Evolutionary conservation across 192 early-diverging fungal species (phyloP).

Genomic region (Entomortierella chlamydospora): DNA sequence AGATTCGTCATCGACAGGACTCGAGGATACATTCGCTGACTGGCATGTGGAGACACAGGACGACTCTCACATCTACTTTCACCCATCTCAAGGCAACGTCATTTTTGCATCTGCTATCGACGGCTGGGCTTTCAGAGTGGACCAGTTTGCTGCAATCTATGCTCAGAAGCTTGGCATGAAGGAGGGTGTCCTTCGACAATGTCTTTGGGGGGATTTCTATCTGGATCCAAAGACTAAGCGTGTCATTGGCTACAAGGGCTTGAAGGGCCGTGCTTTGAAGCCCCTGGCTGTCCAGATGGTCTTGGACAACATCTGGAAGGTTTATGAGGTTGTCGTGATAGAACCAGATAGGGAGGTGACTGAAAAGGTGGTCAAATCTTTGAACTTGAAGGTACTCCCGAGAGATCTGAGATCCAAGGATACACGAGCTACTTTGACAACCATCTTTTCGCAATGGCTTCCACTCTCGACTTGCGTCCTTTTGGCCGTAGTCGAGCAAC

Average conservation of each 20-base stretch:
- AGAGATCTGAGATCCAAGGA: conserved; percentile 92
- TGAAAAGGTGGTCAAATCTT: conserved; percentile 91
- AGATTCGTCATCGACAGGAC: conserved; percentile 50
- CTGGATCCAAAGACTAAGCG: conserved; percentile 96
- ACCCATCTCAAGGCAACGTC: conserved; percentile 95
- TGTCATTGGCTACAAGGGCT: conserved; percentile 86
- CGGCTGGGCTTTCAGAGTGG: conserved; percentile 97
- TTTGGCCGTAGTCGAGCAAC: conserved; percentile 85
- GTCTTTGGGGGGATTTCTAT: conserved; percentile 98
- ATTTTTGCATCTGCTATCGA: conserved; percentile 96
- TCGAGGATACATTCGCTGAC: conserved; percentile 65
- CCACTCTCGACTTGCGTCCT: conserved; percentile 92
- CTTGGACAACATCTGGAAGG: conserved; percentile 93
- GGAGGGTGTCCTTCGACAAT: conserved; percentile 78
- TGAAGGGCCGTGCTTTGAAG: conserved; percentile 86
- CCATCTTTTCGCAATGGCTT: conserved; percentile 95
- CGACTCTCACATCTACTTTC: conserved; percentile 95
- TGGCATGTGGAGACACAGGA: conserved; percentile 92
- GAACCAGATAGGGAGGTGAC: conserved; percentile 83
- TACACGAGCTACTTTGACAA: conserved; percentile 74
- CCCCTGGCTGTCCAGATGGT: conserved; percentile 98
- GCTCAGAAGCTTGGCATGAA: conserved; percentile 89
- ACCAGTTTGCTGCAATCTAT: conserved; percentile 94
- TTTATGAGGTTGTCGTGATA: conserved; percentile 84
- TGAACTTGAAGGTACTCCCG: conserved; percentile 91